Percentiles rank a stretch among this genome's conserved stretches.
phyloP scores from a whole-genome alignment of 139 green algal genomes.

The Desmodesmus armatus region DNA sequence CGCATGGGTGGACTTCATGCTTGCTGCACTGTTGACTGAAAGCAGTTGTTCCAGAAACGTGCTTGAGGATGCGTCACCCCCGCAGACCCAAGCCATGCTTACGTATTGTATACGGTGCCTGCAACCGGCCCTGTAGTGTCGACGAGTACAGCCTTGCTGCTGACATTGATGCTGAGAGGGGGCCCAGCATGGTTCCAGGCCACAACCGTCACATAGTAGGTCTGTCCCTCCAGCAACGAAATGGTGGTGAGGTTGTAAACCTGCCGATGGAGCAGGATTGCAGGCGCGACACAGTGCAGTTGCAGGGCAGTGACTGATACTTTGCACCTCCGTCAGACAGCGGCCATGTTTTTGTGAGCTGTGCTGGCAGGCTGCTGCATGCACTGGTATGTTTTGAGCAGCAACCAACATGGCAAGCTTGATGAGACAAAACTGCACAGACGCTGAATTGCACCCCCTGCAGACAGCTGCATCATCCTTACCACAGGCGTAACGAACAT shows the following conservation, averaged over 20 bases:
- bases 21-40: too few species aligned
- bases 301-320: too few species aligned
- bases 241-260: conserved; percentile 1
- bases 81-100: too few species aligned
- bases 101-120: conserved; percentile 49
- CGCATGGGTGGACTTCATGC: too few species aligned
- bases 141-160: conserved; percentile 44
- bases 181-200: conserved; percentile 59
- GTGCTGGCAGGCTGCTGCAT: not conserved
- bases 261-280: conserved; percentile 2
- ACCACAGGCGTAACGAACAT: conserved; percentile 26
- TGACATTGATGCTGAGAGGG: conserved; percentile 43
- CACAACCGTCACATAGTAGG: conserved; percentile 72
- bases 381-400: too few species aligned
- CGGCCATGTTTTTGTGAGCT: not conserved
- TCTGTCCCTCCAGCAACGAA: not conserved
- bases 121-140: conserved; percentile 55
- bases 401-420: too few species aligned
- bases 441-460: too few species aligned
- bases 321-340: too few species aligned
- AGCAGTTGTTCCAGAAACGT: too few species aligned
- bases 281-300: not conserved
- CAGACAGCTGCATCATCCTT: conserved; percentile 1
- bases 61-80: too few species aligned
- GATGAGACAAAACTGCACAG: too few species aligned